Evolutionary conservation across 2,329 filamentous ascomycete species (phyloP), one percentile per base, ranked within the genome.

Genomic region (Pestalotiopsis sp.): DNA sequence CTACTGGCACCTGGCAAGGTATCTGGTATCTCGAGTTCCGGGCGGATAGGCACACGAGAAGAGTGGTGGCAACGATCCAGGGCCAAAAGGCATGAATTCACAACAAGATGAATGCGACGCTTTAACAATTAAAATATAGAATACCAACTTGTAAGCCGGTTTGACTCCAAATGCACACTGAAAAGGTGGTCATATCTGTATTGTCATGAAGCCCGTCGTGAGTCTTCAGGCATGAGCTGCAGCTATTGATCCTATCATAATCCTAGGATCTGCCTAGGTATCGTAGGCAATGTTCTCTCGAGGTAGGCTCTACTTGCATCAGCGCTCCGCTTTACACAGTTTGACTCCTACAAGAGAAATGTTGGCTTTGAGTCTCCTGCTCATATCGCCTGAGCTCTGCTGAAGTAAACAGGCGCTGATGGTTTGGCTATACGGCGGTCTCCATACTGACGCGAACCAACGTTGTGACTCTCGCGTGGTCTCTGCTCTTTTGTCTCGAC

Each of bases 21-120:
- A 95, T 98, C 69, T 98, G 93, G 93, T 97, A 97, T 80, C 83
- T 98, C 72, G 96, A 98, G 81, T 98, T 98, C 79, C 87, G 95
- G 68, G 87, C 85, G 11, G 84, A 84, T 73, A 93, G 89, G 81
- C 95, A 98, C 81, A 85, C 89, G 71, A 88, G 96, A 76, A 92
- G 90, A 78, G 88, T 98, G 13, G 91, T 99, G 71, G 95, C 95
- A 66, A 98, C 96, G 1, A 97, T 98, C 71, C 95, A 98, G 80
- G 96, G 95, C 58, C 93, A 98, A 83, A 90, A 90, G 79, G 82
- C 83, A 66, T 84, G 72, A 77, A 20, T 41, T 5, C 41, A 25
- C 4, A 36, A 63, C 4, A 36, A 63, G 12, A 20, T 7, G 6
- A 52, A 9, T 9, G 45, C 45, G 45, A 52, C 45, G 11, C 45